phyloP scores from a whole-genome alignment of 108 stramenopile genomes.

The Cyclotella baltica region DNA sequence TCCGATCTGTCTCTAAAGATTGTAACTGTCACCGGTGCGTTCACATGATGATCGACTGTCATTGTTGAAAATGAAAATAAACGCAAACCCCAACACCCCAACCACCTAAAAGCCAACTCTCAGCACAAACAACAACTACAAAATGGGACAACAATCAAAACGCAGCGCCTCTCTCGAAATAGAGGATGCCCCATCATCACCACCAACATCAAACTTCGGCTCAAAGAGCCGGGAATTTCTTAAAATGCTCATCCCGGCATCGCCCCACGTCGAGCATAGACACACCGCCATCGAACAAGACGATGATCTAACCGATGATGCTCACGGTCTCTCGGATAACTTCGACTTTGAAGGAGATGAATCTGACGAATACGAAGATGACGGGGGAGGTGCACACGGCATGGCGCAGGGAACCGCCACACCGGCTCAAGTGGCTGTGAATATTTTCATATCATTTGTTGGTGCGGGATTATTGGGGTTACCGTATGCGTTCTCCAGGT shows the following conservation, averaged over 20 bases:
- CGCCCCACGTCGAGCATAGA: constrained; percentile 10
- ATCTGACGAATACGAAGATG: not conserved
- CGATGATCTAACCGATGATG: not conserved
- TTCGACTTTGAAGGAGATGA: constrained; percentile 5
- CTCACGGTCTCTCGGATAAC: not conserved
- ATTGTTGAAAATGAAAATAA: no score
- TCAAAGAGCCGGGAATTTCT: not conserved
- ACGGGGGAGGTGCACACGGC: constrained; percentile 31
- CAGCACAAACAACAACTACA: no score
- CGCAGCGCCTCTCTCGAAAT: constrained; percentile 1
- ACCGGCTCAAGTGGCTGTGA: constrained; percentile 64
- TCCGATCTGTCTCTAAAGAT: no score
- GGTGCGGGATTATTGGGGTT: constrained; percentile 81
- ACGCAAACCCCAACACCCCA: no score
- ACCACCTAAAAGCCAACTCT: no score
- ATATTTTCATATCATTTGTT: constrained; percentile 85
- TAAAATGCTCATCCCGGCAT: constrained; percentile 34
- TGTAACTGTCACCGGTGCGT: no score
- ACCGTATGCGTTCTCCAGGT: constrained; percentile 74
- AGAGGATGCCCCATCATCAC: not conserved
- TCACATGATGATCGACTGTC: no score
- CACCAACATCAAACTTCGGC: not conserved
- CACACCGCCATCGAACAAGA: constrained; percentile 3
- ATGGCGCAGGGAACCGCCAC: constrained; percentile 46
- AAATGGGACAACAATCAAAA: no score